Percentiles rank a stretch among this genome's conserved stretches.
These are phyloP conservation scores for Fusarium annulatum DNA, from an alignment of 2,329 filamentous ascomycete species.

Conservation along the genomic window DNA sequence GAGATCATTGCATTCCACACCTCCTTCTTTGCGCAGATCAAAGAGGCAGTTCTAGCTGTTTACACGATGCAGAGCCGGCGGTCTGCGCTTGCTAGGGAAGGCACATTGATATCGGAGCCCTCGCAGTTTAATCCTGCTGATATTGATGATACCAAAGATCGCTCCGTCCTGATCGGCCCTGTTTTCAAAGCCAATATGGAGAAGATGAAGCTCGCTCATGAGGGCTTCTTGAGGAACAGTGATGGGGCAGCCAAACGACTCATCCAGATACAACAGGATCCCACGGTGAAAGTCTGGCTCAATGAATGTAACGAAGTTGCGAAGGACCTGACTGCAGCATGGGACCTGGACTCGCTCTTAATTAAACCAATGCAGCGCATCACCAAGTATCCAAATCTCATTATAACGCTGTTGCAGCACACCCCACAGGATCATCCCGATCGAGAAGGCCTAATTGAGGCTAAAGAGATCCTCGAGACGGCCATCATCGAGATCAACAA, in stretches of 20 bases:
- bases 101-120: conserved; percentile 55
- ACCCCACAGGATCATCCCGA: conserved; percentile 90
- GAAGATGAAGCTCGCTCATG: conserved; percentile 69
- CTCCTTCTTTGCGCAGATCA: conserved; percentile 80
- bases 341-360: conserved; percentile 94
- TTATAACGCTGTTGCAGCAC: conserved; percentile 81
- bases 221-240: conserved; percentile 71
- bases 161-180: conserved; percentile 63
- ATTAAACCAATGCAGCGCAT: conserved; percentile 97
- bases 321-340: conserved; percentile 90
- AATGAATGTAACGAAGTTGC: conserved; percentile 93
- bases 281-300: conserved; percentile 82
- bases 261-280: conserved; percentile 71
- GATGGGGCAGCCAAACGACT: conserved; percentile 71
- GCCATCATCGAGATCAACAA: conserved; percentile 92
- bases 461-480: conserved; percentile 66
- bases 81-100: conserved; percentile 55
- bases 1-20: conserved; percentile 91
- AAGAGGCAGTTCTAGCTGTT: conserved; percentile 80
- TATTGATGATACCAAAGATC: conserved; percentile 63
- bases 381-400: conserved; percentile 90
- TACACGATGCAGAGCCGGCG: conserved; percentile 73
- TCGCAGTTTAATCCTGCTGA: conserved; percentile 54
- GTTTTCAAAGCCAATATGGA: conserved; percentile 68
- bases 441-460: conserved; percentile 68